Evolutionary conservation across 73 alveolate species (phyloP), one percentile per base, ranked within the genome.

Genomic region (Paraurostyla sp.): DNA sequence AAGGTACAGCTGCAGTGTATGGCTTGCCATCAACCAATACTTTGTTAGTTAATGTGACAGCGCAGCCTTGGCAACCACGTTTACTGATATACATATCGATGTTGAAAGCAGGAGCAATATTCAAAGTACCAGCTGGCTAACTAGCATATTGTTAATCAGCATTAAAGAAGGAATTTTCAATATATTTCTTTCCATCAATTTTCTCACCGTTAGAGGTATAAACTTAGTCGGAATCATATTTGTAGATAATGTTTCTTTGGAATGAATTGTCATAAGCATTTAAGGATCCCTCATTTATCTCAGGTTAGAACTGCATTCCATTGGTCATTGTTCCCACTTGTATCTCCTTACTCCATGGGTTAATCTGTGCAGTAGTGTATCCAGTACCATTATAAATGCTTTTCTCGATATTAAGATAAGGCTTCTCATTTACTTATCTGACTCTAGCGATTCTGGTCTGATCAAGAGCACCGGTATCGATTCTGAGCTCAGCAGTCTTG

Each of bases 391-490:
- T 43, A 69, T 33, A 69, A 11, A 69, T 33, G 7, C n/a, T 7
- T 38, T 23, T 43, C 32, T 41, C 9, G 27, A 38, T 69, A 35
- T 69, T 69, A n/a, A 69, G 65, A 23, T 41, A 69, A 3, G 84
- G 65, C 41, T 69, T 69, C 69, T 69, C 65, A 69, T 69, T 69
- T 6, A 69, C 3, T 25, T 69, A 43, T 43, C 63, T 38, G 7
- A 69, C 35, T 43, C 63, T 69, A 18, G 65, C 32, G 9, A 69
- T 43, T 69, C 63, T 38, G 59, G 25, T n/a, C 22, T 38, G 69
- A 9, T 69, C 69, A 13, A 43, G 23, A 41, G 84, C 84, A 33
- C 84, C 84, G 3, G 84, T 69, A 23, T 69, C 63, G 7, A 69
- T 15, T 43, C 63, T 69, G 7, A 69, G 9, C 23, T 69, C 65